phyloP scores from a whole-genome alignment of 78 protist genomes.

The Isochrysis galbana region DNA sequence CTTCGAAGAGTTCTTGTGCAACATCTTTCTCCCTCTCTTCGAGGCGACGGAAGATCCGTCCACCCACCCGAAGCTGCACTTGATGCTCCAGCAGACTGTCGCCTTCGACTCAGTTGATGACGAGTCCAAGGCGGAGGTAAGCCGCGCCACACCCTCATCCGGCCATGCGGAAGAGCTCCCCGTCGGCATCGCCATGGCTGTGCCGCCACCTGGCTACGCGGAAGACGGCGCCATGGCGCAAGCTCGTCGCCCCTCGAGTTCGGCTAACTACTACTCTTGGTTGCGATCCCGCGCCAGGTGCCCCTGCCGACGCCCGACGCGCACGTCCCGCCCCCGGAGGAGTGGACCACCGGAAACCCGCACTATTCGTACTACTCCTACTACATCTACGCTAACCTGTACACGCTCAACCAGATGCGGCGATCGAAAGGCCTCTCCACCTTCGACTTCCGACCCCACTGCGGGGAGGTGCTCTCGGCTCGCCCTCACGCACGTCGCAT shows the following conservation, averaged over 20 bases:
- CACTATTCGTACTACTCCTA: conserved; percentile 93
- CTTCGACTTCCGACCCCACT: conserved; percentile 90
- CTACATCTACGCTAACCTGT: conserved; percentile 86
- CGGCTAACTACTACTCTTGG: too few relatives aligned
- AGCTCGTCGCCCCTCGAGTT: too few relatives aligned
- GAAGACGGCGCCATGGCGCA: too few relatives aligned
- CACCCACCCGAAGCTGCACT: conserved; percentile 47
- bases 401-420: conserved; percentile 82
- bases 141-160: not conserved
- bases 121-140: conserved; percentile 84
- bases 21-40: conserved; percentile 95
- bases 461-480: too few relatives aligned
- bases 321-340: not conserved
- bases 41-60: conserved; percentile 65
- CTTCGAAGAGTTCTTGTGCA: conserved; percentile 72
- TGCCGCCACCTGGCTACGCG: too few relatives aligned
- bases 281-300: too few relatives aligned
- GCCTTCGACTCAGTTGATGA: conserved; percentile 98
- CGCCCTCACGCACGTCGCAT: not conserved
- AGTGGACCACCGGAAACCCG: conserved; percentile 76
- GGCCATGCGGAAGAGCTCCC: not conserved
- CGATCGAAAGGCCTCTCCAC: conserved; percentile 64
- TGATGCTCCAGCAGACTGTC: conserved; percentile 58
- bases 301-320: not conserved
- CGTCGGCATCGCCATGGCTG: too few relatives aligned